A percentile compares a stretch with the other conserved stretches of the same genome.
phyloP scores from a whole-genome alignment of 2,329 filamentous ascomycete species.

The Aspergillus hiratsukae region DNA sequence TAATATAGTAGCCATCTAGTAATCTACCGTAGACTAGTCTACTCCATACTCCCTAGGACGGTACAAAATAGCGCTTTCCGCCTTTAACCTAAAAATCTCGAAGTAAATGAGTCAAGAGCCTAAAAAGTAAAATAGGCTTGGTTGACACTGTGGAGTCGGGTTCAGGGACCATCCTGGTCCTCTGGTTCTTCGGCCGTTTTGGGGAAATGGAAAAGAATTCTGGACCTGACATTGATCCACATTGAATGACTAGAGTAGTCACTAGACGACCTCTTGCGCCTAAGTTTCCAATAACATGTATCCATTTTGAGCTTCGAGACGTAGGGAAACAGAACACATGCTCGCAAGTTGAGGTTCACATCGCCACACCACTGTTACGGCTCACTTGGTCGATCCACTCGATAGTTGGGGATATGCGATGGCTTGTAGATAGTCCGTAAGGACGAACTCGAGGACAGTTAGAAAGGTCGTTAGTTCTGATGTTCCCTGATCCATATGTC shows the following conservation, averaged over 20 bases:
- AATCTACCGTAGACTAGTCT: too few relatives aligned
- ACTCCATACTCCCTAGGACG: neutral
- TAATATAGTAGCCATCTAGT: neutral
- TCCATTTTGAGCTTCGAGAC: neutral
- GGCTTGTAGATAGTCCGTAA: neutral
- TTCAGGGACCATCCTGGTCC: neutral
- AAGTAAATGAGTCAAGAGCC: neutral
- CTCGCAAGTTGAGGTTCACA: too few relatives aligned
- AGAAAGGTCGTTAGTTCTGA: neutral
- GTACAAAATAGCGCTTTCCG: neutral
- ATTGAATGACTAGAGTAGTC: neutral
- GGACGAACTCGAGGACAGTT: neutral
- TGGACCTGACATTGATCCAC: neutral
- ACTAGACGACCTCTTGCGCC: too few relatives aligned
- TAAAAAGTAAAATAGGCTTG: neutral
- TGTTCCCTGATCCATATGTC: neutral
- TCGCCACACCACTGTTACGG: neutral
- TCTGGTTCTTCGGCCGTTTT: neutral
- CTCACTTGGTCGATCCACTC: neutral
- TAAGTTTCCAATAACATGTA: neutral
- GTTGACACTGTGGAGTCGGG: neutral
- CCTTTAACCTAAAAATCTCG: neutral
- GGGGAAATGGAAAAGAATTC: neutral
- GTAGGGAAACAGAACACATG: neutral
- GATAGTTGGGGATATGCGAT: neutral